Conservation (phyloP, 352 stramenopile species). For the Pythium dissotocum region DNA sequence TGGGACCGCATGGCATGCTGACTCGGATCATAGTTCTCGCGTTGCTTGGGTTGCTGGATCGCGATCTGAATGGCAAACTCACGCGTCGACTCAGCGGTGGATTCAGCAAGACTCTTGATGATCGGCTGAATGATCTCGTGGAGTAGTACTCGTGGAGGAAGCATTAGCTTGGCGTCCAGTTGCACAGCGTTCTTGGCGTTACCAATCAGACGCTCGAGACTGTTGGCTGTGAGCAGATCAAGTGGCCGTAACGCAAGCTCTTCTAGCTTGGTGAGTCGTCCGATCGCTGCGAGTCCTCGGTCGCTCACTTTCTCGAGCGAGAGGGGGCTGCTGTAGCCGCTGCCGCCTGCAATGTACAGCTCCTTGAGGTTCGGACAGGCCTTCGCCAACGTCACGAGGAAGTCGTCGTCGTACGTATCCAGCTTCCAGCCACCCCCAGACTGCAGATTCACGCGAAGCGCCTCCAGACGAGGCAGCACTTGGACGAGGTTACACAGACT, state of each 20-base stretch:
- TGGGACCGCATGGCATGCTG: slow-evolving; percentile 4
- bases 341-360: slow-evolving; percentile 17
- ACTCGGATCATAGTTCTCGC: slow-evolving; percentile 13
- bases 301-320: slow-evolving; percentile 11
- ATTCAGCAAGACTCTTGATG: slow-evolving; percentile 8
- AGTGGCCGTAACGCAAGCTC: slow-evolving; percentile 20
- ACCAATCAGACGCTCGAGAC: slow-evolving; percentile 8
- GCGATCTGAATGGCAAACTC: slow-evolving; percentile 24
- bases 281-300: slow-evolving; percentile 9
- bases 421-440: slow-evolving; percentile 15
- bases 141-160: slow-evolving; percentile 10
- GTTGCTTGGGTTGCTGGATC: slow-evolving; percentile 22
- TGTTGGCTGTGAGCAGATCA: slow-evolving; percentile 1
- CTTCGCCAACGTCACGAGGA: slow-evolving; percentile 17
- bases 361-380: slow-evolving; percentile 19
- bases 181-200: not conserved
- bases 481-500: slow-evolving; percentile 20
- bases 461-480: slow-evolving; percentile 15
- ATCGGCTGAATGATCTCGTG: slow-evolving; percentile 8
- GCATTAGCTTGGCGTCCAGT: slow-evolving; percentile 25
- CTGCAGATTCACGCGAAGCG: slow-evolving; percentile 16
- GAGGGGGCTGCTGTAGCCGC: slow-evolving; percentile 17
- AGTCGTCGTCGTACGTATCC: slow-evolving; percentile 22
- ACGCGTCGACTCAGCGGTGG: not conserved
- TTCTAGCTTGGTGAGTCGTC: slow-evolving; percentile 13